These are phyloP conservation scores for Diplocarpon mali DNA, from an alignment of 2,329 filamentous ascomycete genomes.

Conservation along the genomic window DNA sequence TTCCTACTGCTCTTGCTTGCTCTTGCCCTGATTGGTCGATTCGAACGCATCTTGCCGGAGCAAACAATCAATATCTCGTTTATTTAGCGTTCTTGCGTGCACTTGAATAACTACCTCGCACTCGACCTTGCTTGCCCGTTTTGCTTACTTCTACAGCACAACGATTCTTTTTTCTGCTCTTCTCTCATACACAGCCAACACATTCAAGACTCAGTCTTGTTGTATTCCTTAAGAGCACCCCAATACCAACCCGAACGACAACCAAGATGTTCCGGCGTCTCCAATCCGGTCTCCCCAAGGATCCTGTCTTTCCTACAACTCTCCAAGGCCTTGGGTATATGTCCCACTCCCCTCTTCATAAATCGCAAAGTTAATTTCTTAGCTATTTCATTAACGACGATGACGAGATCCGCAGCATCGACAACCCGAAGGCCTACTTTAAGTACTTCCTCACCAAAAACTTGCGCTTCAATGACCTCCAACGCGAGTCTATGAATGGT, in stretches of 20 bases:
- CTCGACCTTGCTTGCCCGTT: no score
- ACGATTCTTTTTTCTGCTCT: no score
- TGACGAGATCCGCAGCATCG: slow-evolving; percentile 63
- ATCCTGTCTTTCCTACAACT: slow-evolving; percentile 53
- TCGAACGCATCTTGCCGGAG: no score
- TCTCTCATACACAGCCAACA: no score
- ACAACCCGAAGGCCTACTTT: slow-evolving; percentile 58
- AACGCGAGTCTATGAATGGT: slow-evolving; percentile 67
- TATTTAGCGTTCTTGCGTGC: no score
- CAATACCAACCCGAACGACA: neutral
- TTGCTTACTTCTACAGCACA: no score
- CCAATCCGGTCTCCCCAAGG: slow-evolving; percentile 56
- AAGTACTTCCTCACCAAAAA: slow-evolving; percentile 65
- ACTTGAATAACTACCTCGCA: no score
- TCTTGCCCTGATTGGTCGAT: no score
- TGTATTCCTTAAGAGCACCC: neutral
- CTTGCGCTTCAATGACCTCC: slow-evolving; percentile 64
- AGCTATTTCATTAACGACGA: slow-evolving; percentile 71
- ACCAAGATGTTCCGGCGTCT: slow-evolving; percentile 63
- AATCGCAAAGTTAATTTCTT: neutral
- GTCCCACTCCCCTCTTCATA: no score
- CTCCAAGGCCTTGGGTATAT: slow-evolving; percentile 62
- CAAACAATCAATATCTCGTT: no score
- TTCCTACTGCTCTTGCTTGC: no score
- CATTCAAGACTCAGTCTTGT: no score